Conservation (phyloP, 1,139 yeast genomes). For the Suhomyces wounanorum region DNA sequence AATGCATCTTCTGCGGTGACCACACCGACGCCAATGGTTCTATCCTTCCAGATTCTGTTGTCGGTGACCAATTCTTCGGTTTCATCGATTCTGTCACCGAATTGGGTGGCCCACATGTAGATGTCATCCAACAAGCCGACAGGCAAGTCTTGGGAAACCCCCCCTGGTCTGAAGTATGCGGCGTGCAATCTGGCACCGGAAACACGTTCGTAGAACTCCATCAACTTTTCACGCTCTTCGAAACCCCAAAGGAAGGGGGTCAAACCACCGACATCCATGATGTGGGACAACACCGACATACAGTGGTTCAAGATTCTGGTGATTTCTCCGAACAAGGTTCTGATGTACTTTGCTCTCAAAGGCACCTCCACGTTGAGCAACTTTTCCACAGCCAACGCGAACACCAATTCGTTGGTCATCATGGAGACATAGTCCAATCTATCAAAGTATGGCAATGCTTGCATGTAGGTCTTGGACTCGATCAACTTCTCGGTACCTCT, state of each 20-base stretch:
- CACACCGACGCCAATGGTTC: constrained; percentile 79
- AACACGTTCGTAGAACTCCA: constrained; percentile 92
- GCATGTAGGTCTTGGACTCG: constrained; percentile 80
- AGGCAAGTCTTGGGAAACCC: constrained; percentile 87
- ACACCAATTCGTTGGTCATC: constrained; percentile 93
- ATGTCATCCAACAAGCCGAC: constrained; percentile 85
- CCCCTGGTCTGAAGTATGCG: constrained; percentile 91
- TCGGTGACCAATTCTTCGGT: constrained; percentile 87
- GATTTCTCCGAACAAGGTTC: constrained; percentile 86
- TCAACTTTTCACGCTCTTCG: constrained; percentile 89
- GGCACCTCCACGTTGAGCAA: constrained; percentile 85
- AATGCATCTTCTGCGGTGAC: constrained; percentile 87
- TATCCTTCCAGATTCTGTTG: constrained; percentile 90
- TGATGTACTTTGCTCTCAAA: constrained; percentile 77
- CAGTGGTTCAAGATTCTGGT: constrained; percentile 83
- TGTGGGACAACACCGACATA: constrained; percentile 86
- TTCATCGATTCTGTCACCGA: constrained; percentile 90
- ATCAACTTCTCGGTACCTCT: constrained; percentile 89
- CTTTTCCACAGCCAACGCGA: constrained; percentile 83
- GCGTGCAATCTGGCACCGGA: constrained; percentile 89
- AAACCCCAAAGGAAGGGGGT: constrained; percentile 95
- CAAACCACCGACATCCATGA: constrained; percentile 94
- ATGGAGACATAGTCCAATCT: constrained; percentile 86
- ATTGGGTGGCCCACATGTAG: constrained; percentile 96
- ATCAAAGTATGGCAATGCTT: constrained; percentile 87